These are phyloP conservation scores for Gynochthodes officinalis DNA, from an alignment of 257 asterid species.

Conservation along the genomic window DNA sequence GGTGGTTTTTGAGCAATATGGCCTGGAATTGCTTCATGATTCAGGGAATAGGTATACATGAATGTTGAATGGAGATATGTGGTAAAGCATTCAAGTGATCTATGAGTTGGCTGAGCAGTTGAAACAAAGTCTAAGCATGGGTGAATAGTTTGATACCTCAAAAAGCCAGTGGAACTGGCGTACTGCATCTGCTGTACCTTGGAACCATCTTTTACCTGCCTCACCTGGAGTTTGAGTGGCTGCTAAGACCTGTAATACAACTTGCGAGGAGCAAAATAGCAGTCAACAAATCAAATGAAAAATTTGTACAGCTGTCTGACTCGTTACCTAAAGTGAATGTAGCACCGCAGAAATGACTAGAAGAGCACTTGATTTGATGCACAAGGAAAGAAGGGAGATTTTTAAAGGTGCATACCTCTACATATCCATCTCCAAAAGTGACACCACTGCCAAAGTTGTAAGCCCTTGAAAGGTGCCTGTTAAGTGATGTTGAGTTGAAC, in stretches of 20 bases:
- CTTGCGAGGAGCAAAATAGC: neutral
- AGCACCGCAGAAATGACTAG: neutral
- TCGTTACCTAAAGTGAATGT: neutral
- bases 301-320: neutral
- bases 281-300: neutral
- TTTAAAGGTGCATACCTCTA: constrained; percentile 51
- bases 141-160: constrained; percentile 52
- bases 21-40: neutral
- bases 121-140: neutral
- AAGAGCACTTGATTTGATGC: neutral
- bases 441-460: constrained; percentile 72
- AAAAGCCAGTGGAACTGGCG: constrained; percentile 97
- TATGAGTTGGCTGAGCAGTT: neutral
- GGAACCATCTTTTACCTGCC: constrained; percentile 90
- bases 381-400: neutral
- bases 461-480: constrained; percentile 85
- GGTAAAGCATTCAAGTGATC: constrained; percentile 3
- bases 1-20: neutral
- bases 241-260: constrained; percentile 64
- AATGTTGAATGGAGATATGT: neutral
- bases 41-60: neutral
- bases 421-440: constrained; percentile 90
- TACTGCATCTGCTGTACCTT: constrained; percentile 97
- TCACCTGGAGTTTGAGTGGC: constrained; percentile 98
- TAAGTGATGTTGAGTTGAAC: constrained; percentile 95